A percentile compares a stretch with the other conserved stretches of the same genome.
Conservation (phyloP, 495 filamentous ascomycete species). For the Bryoglossum gracile region DNA sequence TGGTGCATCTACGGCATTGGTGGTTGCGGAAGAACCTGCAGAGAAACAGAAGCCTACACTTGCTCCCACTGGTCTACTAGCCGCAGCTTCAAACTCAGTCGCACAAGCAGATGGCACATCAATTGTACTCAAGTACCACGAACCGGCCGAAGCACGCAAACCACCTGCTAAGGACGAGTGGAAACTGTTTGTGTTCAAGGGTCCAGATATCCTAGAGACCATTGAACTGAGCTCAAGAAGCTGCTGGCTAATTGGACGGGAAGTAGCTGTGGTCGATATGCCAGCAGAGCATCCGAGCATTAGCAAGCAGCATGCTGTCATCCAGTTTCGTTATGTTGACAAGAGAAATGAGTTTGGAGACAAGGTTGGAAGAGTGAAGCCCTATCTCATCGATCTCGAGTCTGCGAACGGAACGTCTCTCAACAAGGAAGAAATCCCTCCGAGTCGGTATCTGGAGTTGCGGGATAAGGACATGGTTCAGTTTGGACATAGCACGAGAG, state of each 20-base stretch:
- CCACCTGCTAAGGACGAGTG: conserved; percentile 70
- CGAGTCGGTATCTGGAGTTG: conserved; percentile 76
- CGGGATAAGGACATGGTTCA: conserved; percentile 79
- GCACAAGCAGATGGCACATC: conserved; percentile 54
- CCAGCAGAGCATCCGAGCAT: conserved; percentile 83
- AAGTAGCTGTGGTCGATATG: conserved; percentile 72
- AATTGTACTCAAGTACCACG: conserved; percentile 88
- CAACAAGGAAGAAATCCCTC: conserved; percentile 66
- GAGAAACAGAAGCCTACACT: conserved; percentile 89
- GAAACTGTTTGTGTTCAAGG: conserved; percentile 94
- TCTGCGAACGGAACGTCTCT: conserved; percentile 86
- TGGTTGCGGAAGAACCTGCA: conserved; percentile 31
- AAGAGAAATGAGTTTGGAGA: conserved; percentile 83
- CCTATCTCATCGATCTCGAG: conserved; percentile 89
- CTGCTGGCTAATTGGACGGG: conserved; percentile 87
- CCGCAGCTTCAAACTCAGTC: conserved; percentile 81
- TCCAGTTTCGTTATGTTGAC: conserved; percentile 83
- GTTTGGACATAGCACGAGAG: conserved; percentile 81
- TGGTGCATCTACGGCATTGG: conserved; percentile 22
- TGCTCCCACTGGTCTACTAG: conserved; percentile 69
- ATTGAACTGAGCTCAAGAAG: conserved; percentile 66
- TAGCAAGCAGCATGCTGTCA: conserved; percentile 89
- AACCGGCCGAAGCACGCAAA: conserved; percentile 87
- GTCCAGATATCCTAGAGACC: conserved; percentile 67
- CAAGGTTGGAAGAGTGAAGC: conserved; percentile 70